Conservation (phyloP, 1,284 basidiomycete genomes). For the Leccinum subfulvum region DNA sequence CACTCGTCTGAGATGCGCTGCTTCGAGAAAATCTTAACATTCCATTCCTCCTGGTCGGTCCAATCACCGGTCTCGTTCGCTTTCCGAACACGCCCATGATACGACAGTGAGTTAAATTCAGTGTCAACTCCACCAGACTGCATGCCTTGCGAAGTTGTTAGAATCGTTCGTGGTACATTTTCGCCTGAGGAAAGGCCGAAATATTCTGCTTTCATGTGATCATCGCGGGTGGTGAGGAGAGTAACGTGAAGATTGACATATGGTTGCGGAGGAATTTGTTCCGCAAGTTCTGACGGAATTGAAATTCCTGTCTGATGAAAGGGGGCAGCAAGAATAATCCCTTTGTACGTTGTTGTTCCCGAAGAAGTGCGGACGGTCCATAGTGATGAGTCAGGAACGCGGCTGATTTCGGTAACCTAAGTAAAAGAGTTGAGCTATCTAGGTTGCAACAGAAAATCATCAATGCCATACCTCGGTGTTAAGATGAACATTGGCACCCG, state of each 20-base stretch:
- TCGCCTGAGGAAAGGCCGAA: constrained; percentile 57
- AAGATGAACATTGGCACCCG: constrained; percentile 67
- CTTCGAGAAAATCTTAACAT: constrained; percentile 87
- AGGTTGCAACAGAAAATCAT: background rate
- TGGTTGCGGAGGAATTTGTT: constrained; percentile 61
- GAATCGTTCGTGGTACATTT: constrained; percentile 61
- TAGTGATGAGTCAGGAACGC: constrained; percentile 36
- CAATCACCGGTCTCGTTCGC: constrained; percentile 23
- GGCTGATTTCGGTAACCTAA: constrained; percentile 53
- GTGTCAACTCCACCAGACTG: constrained; percentile 56
- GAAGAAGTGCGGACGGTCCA: constrained; percentile 51
- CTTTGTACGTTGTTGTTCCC: constrained; percentile 53
- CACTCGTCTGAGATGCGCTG: constrained; percentile 63
- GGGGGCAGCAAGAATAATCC: constrained; percentile 77
- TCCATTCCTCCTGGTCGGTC: constrained; percentile 50
- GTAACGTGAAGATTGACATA: constrained; percentile 91
- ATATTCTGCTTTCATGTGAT: constrained; percentile 64
- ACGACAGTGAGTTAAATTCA: constrained; percentile 88
- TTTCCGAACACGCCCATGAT: constrained; percentile 60
- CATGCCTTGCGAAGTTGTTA: constrained; percentile 69
- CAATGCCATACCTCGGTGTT: constrained; percentile 57
- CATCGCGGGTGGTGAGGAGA: constrained; percentile 75
- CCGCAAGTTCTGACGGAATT: constrained; percentile 45
- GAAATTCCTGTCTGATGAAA: constrained; percentile 62
- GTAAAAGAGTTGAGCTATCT: background rate